Base-by-base conservation (phyloP, 495 filamentous ascomycete species). In the Podospora pseudocomata region DNA sequence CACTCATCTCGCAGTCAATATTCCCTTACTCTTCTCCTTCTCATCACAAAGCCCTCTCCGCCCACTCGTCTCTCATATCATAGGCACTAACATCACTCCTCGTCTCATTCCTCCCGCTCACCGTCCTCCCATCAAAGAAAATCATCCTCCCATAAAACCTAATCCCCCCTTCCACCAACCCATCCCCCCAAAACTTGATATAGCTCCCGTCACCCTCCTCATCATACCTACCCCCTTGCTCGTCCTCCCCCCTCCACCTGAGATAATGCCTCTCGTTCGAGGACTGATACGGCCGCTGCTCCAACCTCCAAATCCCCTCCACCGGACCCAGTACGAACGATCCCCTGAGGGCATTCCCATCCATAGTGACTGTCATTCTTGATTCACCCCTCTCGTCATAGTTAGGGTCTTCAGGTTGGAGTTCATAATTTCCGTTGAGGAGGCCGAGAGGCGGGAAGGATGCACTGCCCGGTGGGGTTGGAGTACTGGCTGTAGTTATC, bases 381-480 rank as follows among this genome's bases (percentile, higher is more conserved):
- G 72, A 66, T 49, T 72, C 61, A 0, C 20, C 9, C 9, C 39
- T 26, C 0, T 16, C 65, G 27, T 26, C 23, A 18, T 63, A 28
- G 65, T 55, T 67, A 71, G 30, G 30, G 55, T 77, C 34, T 1
- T 61, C 60, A 5, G 44, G 55, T 0, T 76, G 63, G 3, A 85
- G 68, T 19, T 71, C 65, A 74, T 85, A 85, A 18, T 76, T 74
- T 26, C 83, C 82, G 70, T 82, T 83, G 20, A 20, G 20, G 5
- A 85, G 75, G n/a, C 81, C 81, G 0, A 82, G 72, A 7, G 72
- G 70, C 3, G 60, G 54, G 16, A 73, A 67, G 6, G 71, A 71
- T 2, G 63, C 54, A 6, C 72, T 49, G 39, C 13, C 13, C 6
- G 39, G 39, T 67, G 9, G 49, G 20, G 9, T 57, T 13, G 0